Conservation (phyloP, 768 basidiomycete species). For the Pulveroboletus sp. region DNA sequence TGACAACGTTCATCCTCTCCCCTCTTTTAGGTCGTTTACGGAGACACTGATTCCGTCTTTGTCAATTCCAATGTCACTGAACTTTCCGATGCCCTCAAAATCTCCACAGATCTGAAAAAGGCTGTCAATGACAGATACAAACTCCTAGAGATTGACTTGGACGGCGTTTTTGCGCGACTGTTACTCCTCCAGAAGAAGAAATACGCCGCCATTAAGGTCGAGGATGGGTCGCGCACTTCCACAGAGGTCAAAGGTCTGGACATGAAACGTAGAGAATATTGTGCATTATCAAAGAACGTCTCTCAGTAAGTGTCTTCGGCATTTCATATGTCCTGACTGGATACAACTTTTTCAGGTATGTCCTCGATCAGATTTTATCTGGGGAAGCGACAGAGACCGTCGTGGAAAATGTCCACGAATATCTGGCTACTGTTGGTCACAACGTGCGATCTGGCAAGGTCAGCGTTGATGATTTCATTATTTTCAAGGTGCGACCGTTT, state of each 20-base stretch:
- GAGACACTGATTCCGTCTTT: constrained; percentile 98
- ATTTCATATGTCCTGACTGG: not conserved
- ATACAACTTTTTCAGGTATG: constrained; percentile 52
- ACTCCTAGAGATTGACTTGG: constrained; percentile 94
- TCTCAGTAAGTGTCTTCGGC: constrained; percentile 64
- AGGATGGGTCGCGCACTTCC: constrained; percentile 70
- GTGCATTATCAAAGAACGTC: constrained; percentile 82
- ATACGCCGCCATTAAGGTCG: constrained; percentile 95
- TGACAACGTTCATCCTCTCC: not conserved
- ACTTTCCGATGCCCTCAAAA: constrained; percentile 83
- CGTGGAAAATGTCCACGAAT: constrained; percentile 89
- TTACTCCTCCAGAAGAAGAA: constrained; percentile 98
- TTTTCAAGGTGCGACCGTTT: constrained; percentile 70
- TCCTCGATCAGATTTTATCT: constrained; percentile 85
- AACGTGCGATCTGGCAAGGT: constrained; percentile 73
- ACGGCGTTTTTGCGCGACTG: constrained; percentile 88
- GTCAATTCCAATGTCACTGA: constrained; percentile 94
- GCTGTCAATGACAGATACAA: constrained; percentile 94
- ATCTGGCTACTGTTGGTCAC: constrained; percentile 70
- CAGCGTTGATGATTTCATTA: constrained; percentile 89
- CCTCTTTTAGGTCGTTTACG: constrained; percentile 81
- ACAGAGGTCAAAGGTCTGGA: constrained; percentile 96
- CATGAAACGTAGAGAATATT: constrained; percentile 98
- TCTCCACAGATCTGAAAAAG: constrained; percentile 90
- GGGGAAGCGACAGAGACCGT: constrained; percentile 87